phyloP scores from a whole-genome alignment of 2,329 filamentous ascomycete genomes.

The Fonsecaea nubica region DNA sequence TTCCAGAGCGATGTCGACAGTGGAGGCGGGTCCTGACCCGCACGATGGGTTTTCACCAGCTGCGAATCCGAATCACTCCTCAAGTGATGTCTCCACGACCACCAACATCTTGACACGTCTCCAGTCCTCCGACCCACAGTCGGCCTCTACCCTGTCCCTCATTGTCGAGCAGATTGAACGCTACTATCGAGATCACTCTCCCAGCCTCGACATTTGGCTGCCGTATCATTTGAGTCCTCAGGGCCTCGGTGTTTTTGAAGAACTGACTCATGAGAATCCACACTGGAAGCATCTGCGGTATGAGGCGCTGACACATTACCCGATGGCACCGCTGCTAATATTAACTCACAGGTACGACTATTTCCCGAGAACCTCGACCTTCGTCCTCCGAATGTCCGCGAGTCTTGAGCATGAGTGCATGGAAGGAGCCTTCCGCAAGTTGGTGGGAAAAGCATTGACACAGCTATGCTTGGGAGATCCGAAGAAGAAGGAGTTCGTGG shows the following conservation, averaged over 20 bases:
- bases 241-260: slow-evolving; percentile 1
- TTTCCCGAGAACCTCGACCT: slow-evolving; percentile 15
- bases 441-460: not conserved
- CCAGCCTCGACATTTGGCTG: slow-evolving; percentile 2
- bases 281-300: slow-evolving; percentile 14
- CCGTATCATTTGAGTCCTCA: slow-evolving; percentile 1
- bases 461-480: slow-evolving; percentile 6
- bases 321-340: not conserved
- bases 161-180: slow-evolving; percentile 11
- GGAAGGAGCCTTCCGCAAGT: slow-evolving; percentile 6
- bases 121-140: not conserved
- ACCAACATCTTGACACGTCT: slow-evolving; percentile 2
- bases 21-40: too few species aligned
- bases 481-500: not conserved
- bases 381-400: not conserved
- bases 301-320: not conserved
- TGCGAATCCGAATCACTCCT: too few species aligned
- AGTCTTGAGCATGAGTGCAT: slow-evolving; percentile 1
- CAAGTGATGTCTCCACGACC: not conserved
- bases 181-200: slow-evolving; percentile 10
- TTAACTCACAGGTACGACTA: slow-evolving; percentile 8
- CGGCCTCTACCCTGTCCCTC: slow-evolving; percentile 5
- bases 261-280: slow-evolving; percentile 7
- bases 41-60: too few species aligned
- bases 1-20: too few species aligned